These are phyloP conservation scores for Pittosporum tobira DNA, from an alignment of 129 eudicot genomes.

Conservation along the genomic window DNA sequence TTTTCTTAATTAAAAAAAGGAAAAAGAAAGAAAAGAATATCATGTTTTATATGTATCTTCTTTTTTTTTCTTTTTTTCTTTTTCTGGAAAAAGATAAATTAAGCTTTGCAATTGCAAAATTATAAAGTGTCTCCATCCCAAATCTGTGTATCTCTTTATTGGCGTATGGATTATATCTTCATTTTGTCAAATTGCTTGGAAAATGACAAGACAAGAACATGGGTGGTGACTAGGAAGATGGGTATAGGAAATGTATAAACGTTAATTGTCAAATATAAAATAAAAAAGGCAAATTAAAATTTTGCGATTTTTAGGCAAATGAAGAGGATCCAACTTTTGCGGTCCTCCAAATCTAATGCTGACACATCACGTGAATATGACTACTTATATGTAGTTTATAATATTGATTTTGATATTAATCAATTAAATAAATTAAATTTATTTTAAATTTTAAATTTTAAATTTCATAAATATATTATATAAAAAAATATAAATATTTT, in stretches of 20 bases:
- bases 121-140: constrained; percentile 1
- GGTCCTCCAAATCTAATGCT: constrained; percentile 4
- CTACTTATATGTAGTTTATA: too few relatives aligned
- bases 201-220: constrained; percentile 20
- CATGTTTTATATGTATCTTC: too few relatives aligned
- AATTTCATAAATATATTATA: too few relatives aligned
- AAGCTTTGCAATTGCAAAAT: background rate
- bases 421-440: too few relatives aligned
- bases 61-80: too few relatives aligned
- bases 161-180: too few relatives aligned
- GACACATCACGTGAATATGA: constrained; percentile 13
- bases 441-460: too few relatives aligned
- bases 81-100: background rate
- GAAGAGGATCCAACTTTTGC: constrained; percentile 13
- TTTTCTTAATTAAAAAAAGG: constrained; percentile 18
- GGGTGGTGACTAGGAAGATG: background rate
- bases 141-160: too few relatives aligned
- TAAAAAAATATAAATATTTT: too few relatives aligned
- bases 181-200: constrained; percentile 4
- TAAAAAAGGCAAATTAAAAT: background rate
- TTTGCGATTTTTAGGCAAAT: constrained; percentile 9
- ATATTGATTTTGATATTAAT: too few relatives aligned
- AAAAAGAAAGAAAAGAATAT: too few relatives aligned
- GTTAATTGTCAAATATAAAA: background rate
- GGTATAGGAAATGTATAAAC: background rate